phyloP scores from a whole-genome alignment of 257 asterid species.

The Nicotiana paniculata region DNA sequence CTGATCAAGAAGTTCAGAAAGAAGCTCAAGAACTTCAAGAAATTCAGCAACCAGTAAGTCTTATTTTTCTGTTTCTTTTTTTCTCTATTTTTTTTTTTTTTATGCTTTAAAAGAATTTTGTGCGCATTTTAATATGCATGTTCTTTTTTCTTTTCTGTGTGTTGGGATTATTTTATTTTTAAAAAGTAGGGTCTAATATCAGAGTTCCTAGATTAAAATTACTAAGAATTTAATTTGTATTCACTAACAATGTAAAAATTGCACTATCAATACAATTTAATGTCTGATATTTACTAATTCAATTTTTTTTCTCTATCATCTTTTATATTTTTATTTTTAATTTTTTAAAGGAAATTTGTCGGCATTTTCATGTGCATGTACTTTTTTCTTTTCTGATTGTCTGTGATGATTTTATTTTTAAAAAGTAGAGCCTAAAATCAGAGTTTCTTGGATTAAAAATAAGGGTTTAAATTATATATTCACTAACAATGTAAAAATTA shows the following conservation, averaged over 20 bases:
- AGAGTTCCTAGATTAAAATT: no score
- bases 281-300: no score
- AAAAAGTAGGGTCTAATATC: not conserved
- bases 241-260: no score
- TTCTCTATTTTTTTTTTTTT: not conserved
- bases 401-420: not conserved
- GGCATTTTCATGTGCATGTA: not conserved
- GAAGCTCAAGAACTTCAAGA: constrained; percentile 14
- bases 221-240: no score
- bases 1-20: constrained; percentile 4
- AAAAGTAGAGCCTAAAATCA: not conserved
- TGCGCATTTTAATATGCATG: not conserved
- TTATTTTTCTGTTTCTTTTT: not conserved
- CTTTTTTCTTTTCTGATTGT: not conserved
- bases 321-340: not conserved
- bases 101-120: not conserved
- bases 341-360: not conserved
- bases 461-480: no score
- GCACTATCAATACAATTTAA: no score
- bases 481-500: no score
- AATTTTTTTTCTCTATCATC: no score
- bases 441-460: no score
- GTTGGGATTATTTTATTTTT: not conserved
- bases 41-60: constrained; percentile 11
- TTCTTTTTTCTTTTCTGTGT: not conserved